These are phyloP conservation scores for Phaeomoniella chlamydospora DNA, from an alignment of 2,329 filamentous ascomycete genomes.

Conservation along the genomic window DNA sequence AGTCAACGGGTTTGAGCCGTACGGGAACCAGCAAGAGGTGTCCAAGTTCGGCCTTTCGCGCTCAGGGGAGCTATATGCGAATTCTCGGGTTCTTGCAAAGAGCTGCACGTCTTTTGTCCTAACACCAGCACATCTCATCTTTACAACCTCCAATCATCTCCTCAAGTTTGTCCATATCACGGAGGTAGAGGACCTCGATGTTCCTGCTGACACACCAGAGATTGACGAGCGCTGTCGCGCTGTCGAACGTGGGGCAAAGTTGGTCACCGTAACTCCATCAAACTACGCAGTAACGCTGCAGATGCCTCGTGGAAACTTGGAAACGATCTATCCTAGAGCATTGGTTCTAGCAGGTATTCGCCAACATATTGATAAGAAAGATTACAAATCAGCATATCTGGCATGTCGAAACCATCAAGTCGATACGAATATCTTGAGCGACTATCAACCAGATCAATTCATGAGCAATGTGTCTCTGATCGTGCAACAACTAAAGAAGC, in stretches of 20 bases:
- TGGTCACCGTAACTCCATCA: constrained; percentile 81
- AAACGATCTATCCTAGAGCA: constrained; percentile 86
- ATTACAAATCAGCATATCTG: constrained; percentile 73
- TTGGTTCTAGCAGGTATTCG: constrained; percentile 86
- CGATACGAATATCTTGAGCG: constrained; percentile 94
- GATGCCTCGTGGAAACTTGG: constrained; percentile 90
- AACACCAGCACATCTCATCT: constrained; percentile 70
- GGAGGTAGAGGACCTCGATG: constrained; percentile 27
- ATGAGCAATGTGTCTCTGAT: constrained; percentile 62
- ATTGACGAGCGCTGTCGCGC: constrained; percentile 82
- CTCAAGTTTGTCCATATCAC: constrained; percentile 86
- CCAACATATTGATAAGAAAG: constrained; percentile 60
- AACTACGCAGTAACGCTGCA: constrained; percentile 77
- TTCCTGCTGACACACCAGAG: constrained; percentile 79
- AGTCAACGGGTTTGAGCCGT: neutral
- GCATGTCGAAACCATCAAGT: constrained; percentile 87
- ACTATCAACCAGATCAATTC: constrained; percentile 81
- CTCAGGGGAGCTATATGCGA: constrained; percentile 62
- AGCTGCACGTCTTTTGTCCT: constrained; percentile 86
- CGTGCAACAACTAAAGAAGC: constrained; percentile 68
- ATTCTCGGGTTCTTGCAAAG: constrained; percentile 57
- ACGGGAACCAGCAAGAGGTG: neutral
- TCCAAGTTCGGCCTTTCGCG: neutral
- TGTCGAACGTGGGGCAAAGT: constrained; percentile 74
- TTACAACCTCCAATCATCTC: constrained; percentile 83